phyloP scores from a whole-genome alignment of 2,329 filamentous ascomycete species.

The Scortechinia acanthostroma region DNA sequence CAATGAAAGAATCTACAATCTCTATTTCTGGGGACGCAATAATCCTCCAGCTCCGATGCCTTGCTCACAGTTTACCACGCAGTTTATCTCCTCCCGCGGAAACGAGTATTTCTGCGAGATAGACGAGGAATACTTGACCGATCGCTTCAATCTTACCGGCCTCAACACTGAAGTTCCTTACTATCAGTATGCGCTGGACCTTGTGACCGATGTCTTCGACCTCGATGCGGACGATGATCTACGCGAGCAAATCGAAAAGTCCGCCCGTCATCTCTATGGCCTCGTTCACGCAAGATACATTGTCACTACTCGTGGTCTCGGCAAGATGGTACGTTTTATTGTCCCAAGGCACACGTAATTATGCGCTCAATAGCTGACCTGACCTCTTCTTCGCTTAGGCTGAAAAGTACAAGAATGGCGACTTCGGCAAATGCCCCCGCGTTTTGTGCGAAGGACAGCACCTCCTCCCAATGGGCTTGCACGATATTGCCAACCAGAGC shows the following conservation, averaged over 20 bases:
- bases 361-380: too few relatives aligned
- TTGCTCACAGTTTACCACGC: conserved; percentile 11
- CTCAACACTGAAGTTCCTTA: conserved; percentile 96
- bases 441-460: conserved; percentile 92
- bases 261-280: conserved; percentile 88
- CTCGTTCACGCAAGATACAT: conserved; percentile 95
- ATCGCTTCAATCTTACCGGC: conserved; percentile 95
- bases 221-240: conserved; percentile 98
- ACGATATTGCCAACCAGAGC: conserved; percentile 79
- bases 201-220: conserved; percentile 97
- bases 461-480: conserved; percentile 87
- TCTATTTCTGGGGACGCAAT: too few relatives aligned
- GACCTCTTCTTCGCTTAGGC: too few relatives aligned
- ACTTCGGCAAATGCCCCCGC: conserved; percentile 96
- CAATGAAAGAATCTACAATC: too few relatives aligned
- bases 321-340: conserved; percentile 82
- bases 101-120: conserved; percentile 99
- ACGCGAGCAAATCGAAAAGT: conserved; percentile 96
- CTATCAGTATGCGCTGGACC: conserved; percentile 95
- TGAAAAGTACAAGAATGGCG: conserved; percentile 96
- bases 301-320: conserved; percentile 84
- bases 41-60: too few relatives aligned
- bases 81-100: conserved; percentile 96
- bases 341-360: neutral
- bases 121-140: conserved; percentile 95